Conservation (phyloP, 441 rosid genomes). For the Omphalea diandra region DNA sequence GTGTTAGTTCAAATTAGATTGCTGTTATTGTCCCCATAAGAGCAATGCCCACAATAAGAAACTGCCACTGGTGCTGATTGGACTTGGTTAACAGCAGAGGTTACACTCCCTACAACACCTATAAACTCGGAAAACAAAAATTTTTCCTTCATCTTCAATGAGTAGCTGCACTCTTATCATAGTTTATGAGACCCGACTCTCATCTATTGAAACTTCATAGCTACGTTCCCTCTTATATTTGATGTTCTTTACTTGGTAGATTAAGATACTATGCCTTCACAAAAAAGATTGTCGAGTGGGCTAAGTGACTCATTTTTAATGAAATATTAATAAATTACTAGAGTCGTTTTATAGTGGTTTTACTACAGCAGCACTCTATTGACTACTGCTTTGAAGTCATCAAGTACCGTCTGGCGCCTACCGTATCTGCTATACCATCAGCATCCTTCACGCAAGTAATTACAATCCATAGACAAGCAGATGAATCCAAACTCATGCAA, state of each 20-base stretch:
- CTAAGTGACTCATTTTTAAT: too few species aligned
- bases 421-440: neutral
- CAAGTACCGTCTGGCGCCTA: neutral
- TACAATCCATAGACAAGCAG: neutral
- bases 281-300: neutral
- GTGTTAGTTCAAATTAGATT: neutral
- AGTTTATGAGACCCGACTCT: too few species aligned
- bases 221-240: too few species aligned
- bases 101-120: too few species aligned
- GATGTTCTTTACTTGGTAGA: neutral
- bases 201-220: too few species aligned
- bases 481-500: neutral
- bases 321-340: neutral
- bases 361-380: constrained; percentile 1
- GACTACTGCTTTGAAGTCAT: constrained; percentile 5
- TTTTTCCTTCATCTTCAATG: too few species aligned
- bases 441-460: neutral
- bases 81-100: too few species aligned
- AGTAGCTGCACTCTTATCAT: too few species aligned
- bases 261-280: neutral
- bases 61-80: too few species aligned
- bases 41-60: too few species aligned
- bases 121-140: too few species aligned
- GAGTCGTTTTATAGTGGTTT: neutral
- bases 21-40: too few species aligned